These are phyloP conservation scores for Acacia melanoxylon DNA, from an alignment of 306 rosid species.

Conservation along the genomic window DNA sequence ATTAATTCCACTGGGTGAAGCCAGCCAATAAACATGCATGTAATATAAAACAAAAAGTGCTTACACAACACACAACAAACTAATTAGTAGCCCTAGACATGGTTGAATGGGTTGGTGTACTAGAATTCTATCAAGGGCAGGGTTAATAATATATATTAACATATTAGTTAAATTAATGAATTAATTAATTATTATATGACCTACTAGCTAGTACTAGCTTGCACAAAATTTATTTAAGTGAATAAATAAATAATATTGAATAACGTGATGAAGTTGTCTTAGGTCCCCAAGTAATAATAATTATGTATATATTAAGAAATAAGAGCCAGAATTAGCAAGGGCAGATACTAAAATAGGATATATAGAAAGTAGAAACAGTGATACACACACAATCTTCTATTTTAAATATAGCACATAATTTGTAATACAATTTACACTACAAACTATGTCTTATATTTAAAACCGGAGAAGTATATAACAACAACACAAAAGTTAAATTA, in stretches of 20 bases:
- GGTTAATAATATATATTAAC: background rate
- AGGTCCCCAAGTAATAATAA: background rate
- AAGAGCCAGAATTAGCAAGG: background rate
- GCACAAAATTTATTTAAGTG: background rate
- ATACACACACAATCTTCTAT: too few species aligned
- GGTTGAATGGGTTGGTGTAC: constrained; percentile 28
- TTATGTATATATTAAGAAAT: background rate
- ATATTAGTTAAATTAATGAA: background rate
- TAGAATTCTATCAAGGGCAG: constrained; percentile 1
- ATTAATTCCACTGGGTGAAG: constrained; percentile 18
- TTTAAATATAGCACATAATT: too few species aligned
- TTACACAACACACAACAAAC: background rate
- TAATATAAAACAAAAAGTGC: background rate
- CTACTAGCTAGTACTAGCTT: background rate
- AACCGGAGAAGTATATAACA: background rate
- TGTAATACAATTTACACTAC: too few species aligned
- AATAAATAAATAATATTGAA: background rate
- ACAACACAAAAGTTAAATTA: constrained; percentile 46
- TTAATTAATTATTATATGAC: background rate
- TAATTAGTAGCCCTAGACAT: constrained; percentile 27
- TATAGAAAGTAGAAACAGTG: constrained; percentile 18
- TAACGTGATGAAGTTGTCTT: background rate
- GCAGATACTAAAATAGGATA: constrained; percentile 23
- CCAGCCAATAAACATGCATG: background rate
- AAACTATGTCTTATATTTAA: too few species aligned